Evolutionary conservation across 345 rosid genomes (phyloP), one percentile per base, ranked within the genome.

Genomic region (Crucihimalaya himalaica): DNA sequence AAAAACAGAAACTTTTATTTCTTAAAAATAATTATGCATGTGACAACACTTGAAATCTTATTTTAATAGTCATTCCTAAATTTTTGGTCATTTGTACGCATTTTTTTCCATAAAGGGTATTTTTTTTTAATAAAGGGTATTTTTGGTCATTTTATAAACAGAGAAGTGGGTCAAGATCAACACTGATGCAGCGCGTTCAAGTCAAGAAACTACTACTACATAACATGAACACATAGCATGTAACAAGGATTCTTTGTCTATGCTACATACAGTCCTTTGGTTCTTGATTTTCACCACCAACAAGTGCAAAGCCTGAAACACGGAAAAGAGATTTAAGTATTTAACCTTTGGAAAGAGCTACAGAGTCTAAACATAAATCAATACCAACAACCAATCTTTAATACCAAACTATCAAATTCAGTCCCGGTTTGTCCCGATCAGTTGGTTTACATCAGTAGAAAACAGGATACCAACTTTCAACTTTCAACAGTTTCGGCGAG

Each of bases 371-470:
- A 37, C 31, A 37, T 35, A 35, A 1, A 59, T 35, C 40, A 27
- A 39, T 25, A 53, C 62, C 23, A 39, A 27, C 18, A 39, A 8
- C 40, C 72, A 54, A 51, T 40, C 28, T 53, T 53, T 7, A 19
- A 12, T 11, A 52, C 51, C 51, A 66, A 66, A 66, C 21, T 35
- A 66, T 60, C 48, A 25, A 25, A 66, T 4, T 52, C 12, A 35
- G 50, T 40, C 52, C 14, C 0, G 37, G 60, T 37, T 23, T n/a
- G 13, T 18, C 45, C 10, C 12, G 6, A 39, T 14, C 2, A 20
- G 48, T 20, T 59, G 5, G 18, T 12, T 58, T 15, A 14, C 21
- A 63, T 35, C 46, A 35, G 45, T 19, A 58, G 5, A 19, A 5
- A 2, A 20, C 6, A n/a, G 4, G 19, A 50, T 21, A 51, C 55